Conservation (phyloP, 192 early-diverging fungal species). For the Coemansia sp. region DNA sequence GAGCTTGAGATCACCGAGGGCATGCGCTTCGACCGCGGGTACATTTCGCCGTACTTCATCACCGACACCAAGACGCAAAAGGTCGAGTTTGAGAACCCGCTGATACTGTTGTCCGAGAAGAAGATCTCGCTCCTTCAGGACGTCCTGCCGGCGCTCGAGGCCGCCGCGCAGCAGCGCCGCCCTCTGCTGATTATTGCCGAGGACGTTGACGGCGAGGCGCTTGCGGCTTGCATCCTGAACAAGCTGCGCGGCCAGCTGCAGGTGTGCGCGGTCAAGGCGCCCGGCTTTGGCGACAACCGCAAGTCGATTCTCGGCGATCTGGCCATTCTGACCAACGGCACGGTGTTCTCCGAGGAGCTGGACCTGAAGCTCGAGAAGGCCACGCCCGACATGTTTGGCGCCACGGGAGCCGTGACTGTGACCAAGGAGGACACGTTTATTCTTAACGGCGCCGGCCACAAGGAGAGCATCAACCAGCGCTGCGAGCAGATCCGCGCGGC, state of each 20-base stretch:
- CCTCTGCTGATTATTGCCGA: conserved; percentile 97
- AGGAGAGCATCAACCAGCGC: conserved; percentile 85
- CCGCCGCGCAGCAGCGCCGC: conserved; percentile 89
- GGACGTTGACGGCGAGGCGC: conserved; percentile 98
- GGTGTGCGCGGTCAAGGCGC: conserved; percentile 97
- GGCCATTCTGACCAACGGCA: conserved; percentile 92
- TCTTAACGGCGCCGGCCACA: conserved; percentile 90
- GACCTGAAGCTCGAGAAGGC: conserved; percentile 96
- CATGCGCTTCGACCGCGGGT: conserved; percentile 99
- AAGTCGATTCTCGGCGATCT: conserved; percentile 98
- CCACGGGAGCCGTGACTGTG: conserved; percentile 81
- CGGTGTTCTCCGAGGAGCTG: conserved; percentile 95
- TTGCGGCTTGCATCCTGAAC: conserved; percentile 99
- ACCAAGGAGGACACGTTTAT: conserved; percentile 99
- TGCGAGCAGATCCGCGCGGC: conserved; percentile 95
- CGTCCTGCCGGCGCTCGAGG: conserved; percentile 92
- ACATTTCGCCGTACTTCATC: conserved; percentile 99
- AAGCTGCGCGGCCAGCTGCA: conserved; percentile 98
- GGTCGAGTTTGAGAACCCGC: conserved; percentile 99
- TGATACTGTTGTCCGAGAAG: conserved; percentile 96
- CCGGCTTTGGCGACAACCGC: conserved; percentile 99
- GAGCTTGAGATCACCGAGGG: conserved; percentile 99
- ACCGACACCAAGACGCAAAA: conserved; percentile 98
- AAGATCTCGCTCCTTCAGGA: conserved; percentile 97
- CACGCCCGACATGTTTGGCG: conserved; percentile 86